Evolutionary conservation across 176 grass and related monocot genomes (phyloP), one percentile per base, ranked within the genome.

Genomic region (Hsuehochloa calcarea): DNA sequence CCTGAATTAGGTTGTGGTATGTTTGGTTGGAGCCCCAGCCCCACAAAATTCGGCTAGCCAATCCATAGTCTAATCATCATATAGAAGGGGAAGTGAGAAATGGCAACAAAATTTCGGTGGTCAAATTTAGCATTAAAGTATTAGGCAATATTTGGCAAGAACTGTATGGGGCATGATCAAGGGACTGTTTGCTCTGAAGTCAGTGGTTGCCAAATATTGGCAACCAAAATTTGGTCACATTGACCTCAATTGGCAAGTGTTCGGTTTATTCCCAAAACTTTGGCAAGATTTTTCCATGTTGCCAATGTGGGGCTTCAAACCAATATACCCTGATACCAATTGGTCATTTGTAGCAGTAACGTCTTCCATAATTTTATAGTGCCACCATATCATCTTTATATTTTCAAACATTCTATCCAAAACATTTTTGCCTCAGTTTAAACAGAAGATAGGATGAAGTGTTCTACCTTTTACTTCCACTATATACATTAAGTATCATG

Each of bases 351-450:
- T 40, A 45, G 15, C 12, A 62, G 6, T 56, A 70, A 4, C 22
- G 39, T 40, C 23, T 34, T 58, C 16, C 19, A 83, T 62, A 71
- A 27, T 31, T 61, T 62, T 88, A 10, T 43, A 52, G n/a, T 40
- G 54, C 19, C 65, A 74, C 31, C 47, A 19, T 60, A 23, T 70
- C 11, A 45, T 13, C 3, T 65, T 68, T 56, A 81, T 75, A 13
- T 47, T 60, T 65, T 49, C 31, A 11, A 81, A 81, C 49, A 25
- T 56, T 51, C 17, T 75, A 74, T 68, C 11, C 0, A n/a, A 8
- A 81, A 81, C 49, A 62, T 43, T 63, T 40, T 44, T 77, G 55
- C 35, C 19, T 62, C 22, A 52, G 19, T 88, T 61, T 52, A 4
- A 88, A 44, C n/a, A 78, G n/a, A 82, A 61, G 5, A 76, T 70